phyloP scores from a whole-genome alignment of 2,329 filamentous ascomycete genomes.

The Penicillium italicum region DNA sequence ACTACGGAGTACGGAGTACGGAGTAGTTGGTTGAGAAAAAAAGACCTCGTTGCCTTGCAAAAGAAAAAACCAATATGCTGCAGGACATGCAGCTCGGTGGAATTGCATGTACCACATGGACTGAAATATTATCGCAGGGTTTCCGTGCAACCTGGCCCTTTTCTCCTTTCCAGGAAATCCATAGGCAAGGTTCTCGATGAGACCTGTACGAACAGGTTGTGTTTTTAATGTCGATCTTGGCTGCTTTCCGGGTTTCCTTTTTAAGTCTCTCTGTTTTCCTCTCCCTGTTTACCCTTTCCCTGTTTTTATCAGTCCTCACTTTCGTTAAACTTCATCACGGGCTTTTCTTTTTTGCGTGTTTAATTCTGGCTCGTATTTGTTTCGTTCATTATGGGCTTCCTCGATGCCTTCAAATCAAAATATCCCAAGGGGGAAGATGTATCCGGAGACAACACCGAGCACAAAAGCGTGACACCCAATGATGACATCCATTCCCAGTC shows the following conservation, averaged over 20 bases:
- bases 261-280: background rate
- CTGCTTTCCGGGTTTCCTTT: background rate
- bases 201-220: slow-evolving; percentile 22
- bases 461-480: background rate
- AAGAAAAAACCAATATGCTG: background rate
- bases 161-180: slow-evolving; percentile 2
- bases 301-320: background rate
- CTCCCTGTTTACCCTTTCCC: background rate
- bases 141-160: slow-evolving; percentile 2
- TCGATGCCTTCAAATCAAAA: slow-evolving; percentile 4
- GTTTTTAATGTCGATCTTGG: slow-evolving; percentile 18
- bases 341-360: background rate
- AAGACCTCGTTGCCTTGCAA: background rate
- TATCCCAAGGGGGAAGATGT: slow-evolving; percentile 10
- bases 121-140: background rate
- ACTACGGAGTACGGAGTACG: no score
- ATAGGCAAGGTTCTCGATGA: slow-evolving; percentile 23
- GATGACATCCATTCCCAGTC: slow-evolving; percentile 3
- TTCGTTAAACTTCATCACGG: background rate
- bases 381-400: slow-evolving; percentile 5
- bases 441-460: background rate
- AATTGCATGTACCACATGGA: slow-evolving; percentile 7
- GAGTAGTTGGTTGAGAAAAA: background rate
- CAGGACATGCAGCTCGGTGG: slow-evolving; percentile 1
- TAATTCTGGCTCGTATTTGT: background rate